phyloP scores from a whole-genome alignment of 2,329 filamentous ascomycete genomes.

The Xylaria sp. region DNA sequence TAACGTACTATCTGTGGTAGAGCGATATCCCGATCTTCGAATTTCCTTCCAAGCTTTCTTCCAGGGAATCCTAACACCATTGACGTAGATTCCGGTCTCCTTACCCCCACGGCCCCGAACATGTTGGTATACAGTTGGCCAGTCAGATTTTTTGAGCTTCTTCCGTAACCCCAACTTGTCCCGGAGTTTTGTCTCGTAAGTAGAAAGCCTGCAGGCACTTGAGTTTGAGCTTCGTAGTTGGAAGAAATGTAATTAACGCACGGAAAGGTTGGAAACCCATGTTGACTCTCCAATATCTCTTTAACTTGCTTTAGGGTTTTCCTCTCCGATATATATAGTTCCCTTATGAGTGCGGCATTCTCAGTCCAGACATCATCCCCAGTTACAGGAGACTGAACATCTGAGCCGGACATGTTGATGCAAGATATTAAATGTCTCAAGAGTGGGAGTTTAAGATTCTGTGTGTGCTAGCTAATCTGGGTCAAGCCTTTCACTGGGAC shows the following conservation, averaged over 20 bases:
- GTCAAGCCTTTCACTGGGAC: neutral
- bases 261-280: conserved; percentile 23
- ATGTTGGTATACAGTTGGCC: conserved; percentile 35
- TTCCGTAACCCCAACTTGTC: conserved; percentile 36
- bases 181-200: conserved; percentile 39
- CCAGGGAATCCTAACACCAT: conserved; percentile 10
- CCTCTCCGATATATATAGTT: conserved; percentile 11
- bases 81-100: conserved; percentile 19
- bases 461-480: neutral
- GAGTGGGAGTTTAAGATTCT: neutral
- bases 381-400: neutral
- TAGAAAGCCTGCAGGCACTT: conserved; percentile 27
- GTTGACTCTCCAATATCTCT: conserved; percentile 7
- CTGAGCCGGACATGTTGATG: conserved; percentile 9
- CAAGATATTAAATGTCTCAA: neutral
- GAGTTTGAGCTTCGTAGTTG: neutral
- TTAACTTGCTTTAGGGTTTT: conserved; percentile 21
- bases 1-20: neutral
- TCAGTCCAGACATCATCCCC: conserved; percentile 2
- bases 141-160: conserved; percentile 39
- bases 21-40: conserved; percentile 9
- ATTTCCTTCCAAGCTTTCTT: conserved; percentile 28
- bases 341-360: conserved; percentile 15
- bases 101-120: neutral
- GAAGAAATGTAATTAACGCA: neutral